A percentile compares a stretch with the other conserved stretches of the same genome.
phyloP scores from a whole-genome alignment of 768 basidiomycete genomes.

The Auricularia sp. region DNA sequence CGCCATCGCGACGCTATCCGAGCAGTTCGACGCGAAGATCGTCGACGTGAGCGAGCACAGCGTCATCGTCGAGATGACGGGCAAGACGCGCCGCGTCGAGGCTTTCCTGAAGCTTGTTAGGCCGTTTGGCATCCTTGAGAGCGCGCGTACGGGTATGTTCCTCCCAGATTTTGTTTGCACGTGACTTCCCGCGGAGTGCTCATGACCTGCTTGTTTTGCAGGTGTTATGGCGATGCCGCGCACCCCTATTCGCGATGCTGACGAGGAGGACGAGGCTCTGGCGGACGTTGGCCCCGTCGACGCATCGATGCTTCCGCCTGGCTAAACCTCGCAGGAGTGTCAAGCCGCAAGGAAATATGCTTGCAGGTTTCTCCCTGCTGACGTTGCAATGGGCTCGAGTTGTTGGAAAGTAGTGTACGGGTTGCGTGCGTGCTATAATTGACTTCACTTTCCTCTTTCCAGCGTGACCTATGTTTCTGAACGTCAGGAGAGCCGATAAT shows the following conservation, averaged over 20 bases:
- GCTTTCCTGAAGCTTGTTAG: slow-evolving; percentile 86
- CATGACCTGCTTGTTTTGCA: slow-evolving; percentile 20
- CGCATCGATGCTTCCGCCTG: slow-evolving; percentile 87
- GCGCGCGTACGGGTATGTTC: slow-evolving; percentile 78
- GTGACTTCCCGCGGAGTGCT: not conserved
- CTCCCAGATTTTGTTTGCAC: not conserved
- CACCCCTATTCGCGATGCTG: slow-evolving; percentile 62
- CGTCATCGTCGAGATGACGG: slow-evolving; percentile 90
- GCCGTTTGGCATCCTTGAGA: slow-evolving; percentile 93
- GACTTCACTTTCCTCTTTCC: no score
- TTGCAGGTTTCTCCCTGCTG: no score
- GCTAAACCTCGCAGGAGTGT: slow-evolving; percentile 34
- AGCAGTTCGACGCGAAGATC: slow-evolving; percentile 86
- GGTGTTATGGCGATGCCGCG: slow-evolving; percentile 98
- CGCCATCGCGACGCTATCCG: slow-evolving; percentile 73
- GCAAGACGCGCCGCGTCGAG: slow-evolving; percentile 84
- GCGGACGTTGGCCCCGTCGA: slow-evolving; percentile 61
- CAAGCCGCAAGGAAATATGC: no score
- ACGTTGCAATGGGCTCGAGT: no score
- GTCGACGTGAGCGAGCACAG: slow-evolving; percentile 94
- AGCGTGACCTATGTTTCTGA: no score
- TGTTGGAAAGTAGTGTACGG: no score
- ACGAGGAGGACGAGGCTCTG: slow-evolving; percentile 45
- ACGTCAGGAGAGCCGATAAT: no score
- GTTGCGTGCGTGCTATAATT: no score